phyloP scores from a whole-genome alignment of 2,329 filamentous ascomycete genomes.

The Uncinocarpus reesii region DNA sequence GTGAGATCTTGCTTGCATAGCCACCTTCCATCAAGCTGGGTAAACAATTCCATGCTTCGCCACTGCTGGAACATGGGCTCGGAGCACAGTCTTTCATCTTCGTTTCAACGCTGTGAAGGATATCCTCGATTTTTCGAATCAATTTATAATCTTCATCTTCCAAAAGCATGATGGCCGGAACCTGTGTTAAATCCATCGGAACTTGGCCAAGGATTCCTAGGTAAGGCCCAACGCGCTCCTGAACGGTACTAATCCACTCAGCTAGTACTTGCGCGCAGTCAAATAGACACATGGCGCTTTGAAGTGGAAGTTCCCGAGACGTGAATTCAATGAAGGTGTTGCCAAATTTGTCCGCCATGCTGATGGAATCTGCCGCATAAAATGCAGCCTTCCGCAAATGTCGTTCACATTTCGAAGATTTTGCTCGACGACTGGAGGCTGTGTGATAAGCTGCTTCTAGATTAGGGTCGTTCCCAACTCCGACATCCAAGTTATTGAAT shows the following conservation, averaged over 20 bases:
- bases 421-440: constrained; percentile 28
- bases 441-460: constrained; percentile 27
- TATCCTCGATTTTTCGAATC: constrained; percentile 68
- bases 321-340: constrained; percentile 76
- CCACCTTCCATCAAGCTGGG: constrained; percentile 56
- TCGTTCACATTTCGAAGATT: constrained; percentile 63
- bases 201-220: constrained; percentile 78
- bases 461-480: constrained; percentile 29
- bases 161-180: constrained; percentile 78
- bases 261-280: constrained; percentile 90
- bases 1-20: constrained; percentile 73
- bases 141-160: constrained; percentile 87
- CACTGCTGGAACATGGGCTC: constrained; percentile 15
- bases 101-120: constrained; percentile 63
- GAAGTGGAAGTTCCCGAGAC: constrained; percentile 74
- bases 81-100: constrained; percentile 60
- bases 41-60: constrained; percentile 42
- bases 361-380: constrained; percentile 83
- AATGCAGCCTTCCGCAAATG: constrained; percentile 90
- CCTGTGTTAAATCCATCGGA: constrained; percentile 64
- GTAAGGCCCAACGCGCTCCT: constrained; percentile 85
- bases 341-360: constrained; percentile 76
- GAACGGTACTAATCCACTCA: constrained; percentile 86
- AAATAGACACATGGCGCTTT: constrained; percentile 83
- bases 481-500: constrained; percentile 29